Base-by-base conservation (phyloP, 2,329 filamentous ascomycete species). In the Trichoderma simmonsii region DNA sequence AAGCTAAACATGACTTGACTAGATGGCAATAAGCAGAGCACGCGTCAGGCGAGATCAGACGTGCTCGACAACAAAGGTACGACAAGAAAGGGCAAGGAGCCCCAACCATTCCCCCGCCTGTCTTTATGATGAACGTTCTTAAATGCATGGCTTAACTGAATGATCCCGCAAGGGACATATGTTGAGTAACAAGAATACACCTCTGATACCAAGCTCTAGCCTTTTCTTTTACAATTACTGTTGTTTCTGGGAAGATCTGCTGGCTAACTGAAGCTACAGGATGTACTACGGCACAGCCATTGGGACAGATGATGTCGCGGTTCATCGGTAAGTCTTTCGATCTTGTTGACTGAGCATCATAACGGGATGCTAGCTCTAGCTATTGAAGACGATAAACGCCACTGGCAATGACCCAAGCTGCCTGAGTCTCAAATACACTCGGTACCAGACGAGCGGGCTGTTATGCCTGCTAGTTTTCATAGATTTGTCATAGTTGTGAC, bases 131-230 rank as follows among this genome's bases (percentile, higher is more conserved):
- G 77, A 80, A 75, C 74, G 57, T 60, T 74, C 72, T 75, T 75
- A 43, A 75, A 77, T 77, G 78, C 78, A 80, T 80, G 79, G 79
- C 79, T 80, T 80, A 80, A 71, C 79, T 80, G 78, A 80, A 78
- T 72, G 70, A 74, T 74, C 74, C 73, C 28, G 24, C 26, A 30
- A 34, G 51, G 71, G 63, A 73, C 73, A 74, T 73, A 69, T 69
- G 62, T 54, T 72, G 73, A 77, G 79, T 73, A 72, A 73, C 15
- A 73, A 78, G 74, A 80, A 79, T 79, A 78, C 74, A 79, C 77
- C 67, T 76, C 78, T 80, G 78, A 80, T 28, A 59, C 11, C n/a
- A n/a, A 18, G 6, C 12, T 24, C 12, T 60, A n/a, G 6, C 18
- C 18, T 9, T 68, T 11, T 39, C 21, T 64, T 21, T 26, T 6